phyloP scores from a whole-genome alignment of 2,329 filamentous ascomycete genomes.

The Teratosphaeria nubilosa region DNA sequence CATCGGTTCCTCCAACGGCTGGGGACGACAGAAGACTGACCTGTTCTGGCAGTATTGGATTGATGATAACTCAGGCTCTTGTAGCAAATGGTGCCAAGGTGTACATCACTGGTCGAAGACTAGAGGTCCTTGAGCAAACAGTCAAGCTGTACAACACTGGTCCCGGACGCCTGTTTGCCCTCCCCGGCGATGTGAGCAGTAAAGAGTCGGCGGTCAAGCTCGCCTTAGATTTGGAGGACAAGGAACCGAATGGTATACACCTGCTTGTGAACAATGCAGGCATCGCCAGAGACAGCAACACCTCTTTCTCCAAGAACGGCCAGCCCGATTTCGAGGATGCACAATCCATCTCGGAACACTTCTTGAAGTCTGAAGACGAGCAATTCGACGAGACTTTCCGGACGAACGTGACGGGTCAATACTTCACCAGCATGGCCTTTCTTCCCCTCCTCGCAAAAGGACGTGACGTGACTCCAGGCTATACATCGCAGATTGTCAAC shows the following conservation, averaged over 20 bases:
- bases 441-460: slow-evolving; percentile 45
- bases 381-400: slow-evolving; percentile 38
- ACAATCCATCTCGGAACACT: slow-evolving; percentile 41
- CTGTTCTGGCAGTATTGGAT: slow-evolving; percentile 18
- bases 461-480: slow-evolving; percentile 35
- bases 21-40: background rate
- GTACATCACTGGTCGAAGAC: slow-evolving; percentile 37
- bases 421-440: slow-evolving; percentile 46
- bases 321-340: slow-evolving; percentile 39
- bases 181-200: slow-evolving; percentile 39
- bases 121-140: slow-evolving; percentile 34
- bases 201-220: slow-evolving; percentile 38
- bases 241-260: slow-evolving; percentile 44
- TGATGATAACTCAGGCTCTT: slow-evolving; percentile 29
- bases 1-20: background rate
- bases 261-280: slow-evolving; percentile 45
- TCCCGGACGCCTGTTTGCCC: slow-evolving; percentile 30
- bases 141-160: slow-evolving; percentile 37
- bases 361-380: slow-evolving; percentile 37
- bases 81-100: slow-evolving; percentile 32
- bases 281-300: background rate
- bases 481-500: slow-evolving; percentile 43
- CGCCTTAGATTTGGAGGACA: slow-evolving; percentile 26
- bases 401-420: slow-evolving; percentile 42
- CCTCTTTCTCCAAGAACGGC: slow-evolving; percentile 24